Base-by-base conservation (phyloP, 2,329 filamentous ascomycete species). In the Fusarium continuum region DNA sequence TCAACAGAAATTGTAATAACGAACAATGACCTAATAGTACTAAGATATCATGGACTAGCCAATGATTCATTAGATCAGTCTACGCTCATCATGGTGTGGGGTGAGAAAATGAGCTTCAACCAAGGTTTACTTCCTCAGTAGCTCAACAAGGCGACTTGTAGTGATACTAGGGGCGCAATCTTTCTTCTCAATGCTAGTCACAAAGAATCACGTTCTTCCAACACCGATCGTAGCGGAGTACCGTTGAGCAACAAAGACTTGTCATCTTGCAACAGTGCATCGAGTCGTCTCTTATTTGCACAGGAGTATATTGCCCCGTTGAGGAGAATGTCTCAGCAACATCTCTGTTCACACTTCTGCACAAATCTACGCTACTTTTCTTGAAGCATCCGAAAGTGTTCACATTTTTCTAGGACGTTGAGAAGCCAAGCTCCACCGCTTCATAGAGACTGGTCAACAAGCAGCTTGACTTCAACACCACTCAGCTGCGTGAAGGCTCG, bases 231-330 rank as follows among this genome's bases (percentile, higher is more conserved):
- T 4, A 20, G 14, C 3, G 40, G 40, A n/a, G 17, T 31, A 6
- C 23, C 35, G 25, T n/a, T 61, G 13, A 17, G 65, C 39, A 28
- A 38, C 40, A 13, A 70, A 5, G 70, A 72, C 16, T 62, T 77
- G 4, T 71, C 61, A 2, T 48, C 52, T 5, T 79, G 76, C 54
- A 67, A 77, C 57, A 76, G 79, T 39, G 76, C 75, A 4, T 74
- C 72, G 1, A 75, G 73, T 22, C 55, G 79, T 32, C 23, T 71
- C 1, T 72, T 73, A 7, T 67, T 72, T 4, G 64, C 72, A 3
- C 69, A 75, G 3, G 51, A 71, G 20, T 70, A 71, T 23, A 52
- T 75, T 13, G 76, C 75, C 2, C 75, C 72, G 2, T 57, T 73
- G 5, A 50, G 61, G 9, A 44, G 25, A 19, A 16, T 26, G 26